Evolutionary conservation across 1,284 basidiomycete species (phyloP), one percentile per base, ranked within the genome.

Genomic region (Hymenochaete sp.): DNA sequence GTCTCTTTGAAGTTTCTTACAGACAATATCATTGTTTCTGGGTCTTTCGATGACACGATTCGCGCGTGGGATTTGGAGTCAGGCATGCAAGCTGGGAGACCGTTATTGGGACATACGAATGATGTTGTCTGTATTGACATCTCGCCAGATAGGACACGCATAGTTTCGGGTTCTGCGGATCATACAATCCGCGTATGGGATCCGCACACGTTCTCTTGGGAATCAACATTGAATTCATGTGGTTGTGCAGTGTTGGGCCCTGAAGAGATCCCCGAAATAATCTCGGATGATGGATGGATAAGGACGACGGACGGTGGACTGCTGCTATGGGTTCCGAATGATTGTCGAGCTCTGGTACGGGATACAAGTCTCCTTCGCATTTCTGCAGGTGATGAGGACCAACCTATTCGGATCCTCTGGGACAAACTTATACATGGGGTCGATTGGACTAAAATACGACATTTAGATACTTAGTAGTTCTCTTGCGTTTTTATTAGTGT

Each of bases 131-230:
- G 42, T n/a, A 31, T 56, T 2, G 48, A 43, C n/a, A 53, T 44
- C 24, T 48, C 50, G 9, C 51, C 45, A 14, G 46, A 48, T 37
- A 50, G 51, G n/a, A 22, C 9, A 7, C 45, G 38, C 22, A 43
- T 52, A 29, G 50, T 48, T 13, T 52, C 50, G 16, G 49, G 50
- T 22, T 48, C 50, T 19, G 4, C 16, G 24, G 50, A 52, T 26
- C 16, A 29, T 2, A 52, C 39, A 18, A 35, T 53, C 36, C 39
- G 51, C 19, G 38, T 53, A 6, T 53, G 50, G 51, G 42, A 53
- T 42, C 37, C 33, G 9, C 19, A 24, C 19, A 44, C 8, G 10
- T n/a, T n/a, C n/a, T n/a, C n/a, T n/a, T n/a, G n/a, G n/a, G n/a
- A n/a, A n/a, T n/a, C n/a, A n/a, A n/a, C n/a, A n/a, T n/a, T n/a